These are phyloP conservation scores for Azolla pinnata DNA, from an alignment of 75 land plant genomes.

Conservation along the genomic window DNA sequence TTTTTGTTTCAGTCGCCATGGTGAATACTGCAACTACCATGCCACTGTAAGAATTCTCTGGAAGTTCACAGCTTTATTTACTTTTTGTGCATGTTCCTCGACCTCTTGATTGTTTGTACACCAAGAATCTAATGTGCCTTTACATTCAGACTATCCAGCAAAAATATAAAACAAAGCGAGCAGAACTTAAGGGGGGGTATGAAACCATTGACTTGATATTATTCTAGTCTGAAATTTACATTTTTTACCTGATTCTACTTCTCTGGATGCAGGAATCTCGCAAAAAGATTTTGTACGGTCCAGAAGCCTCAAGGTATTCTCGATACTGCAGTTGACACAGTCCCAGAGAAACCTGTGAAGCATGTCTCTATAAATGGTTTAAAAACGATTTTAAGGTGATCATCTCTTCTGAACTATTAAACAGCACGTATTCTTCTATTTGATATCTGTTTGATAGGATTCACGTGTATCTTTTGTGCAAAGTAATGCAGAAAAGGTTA, in stretches of 20 bases:
- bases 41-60: constrained; percentile 33
- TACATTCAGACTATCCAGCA: constrained; percentile 50
- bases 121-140: neutral
- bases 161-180: constrained; percentile 40
- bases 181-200: constrained; percentile 87
- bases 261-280: constrained; percentile 43
- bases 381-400: constrained; percentile 59
- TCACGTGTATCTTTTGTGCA: neutral
- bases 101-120: neutral
- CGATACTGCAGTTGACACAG: constrained; percentile 11
- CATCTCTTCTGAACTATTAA: neutral
- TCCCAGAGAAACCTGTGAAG: constrained; percentile 35
- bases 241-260: neutral
- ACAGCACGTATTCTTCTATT: neutral
- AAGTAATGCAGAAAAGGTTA: constrained; percentile 72
- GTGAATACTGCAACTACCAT: constrained; percentile 64
- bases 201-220: neutral
- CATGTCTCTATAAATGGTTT: constrained; percentile 48
- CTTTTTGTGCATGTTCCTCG: too few species aligned
- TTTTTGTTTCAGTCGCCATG: constrained; percentile 43
- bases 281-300: constrained; percentile 35
- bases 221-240: neutral
- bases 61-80: neutral
- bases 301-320: constrained; percentile 26
- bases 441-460: neutral